Evolutionary conservation across 1,139 yeast species (phyloP), one percentile per base, ranked within the genome.

Genomic region (Yamadazyma sp.): DNA sequence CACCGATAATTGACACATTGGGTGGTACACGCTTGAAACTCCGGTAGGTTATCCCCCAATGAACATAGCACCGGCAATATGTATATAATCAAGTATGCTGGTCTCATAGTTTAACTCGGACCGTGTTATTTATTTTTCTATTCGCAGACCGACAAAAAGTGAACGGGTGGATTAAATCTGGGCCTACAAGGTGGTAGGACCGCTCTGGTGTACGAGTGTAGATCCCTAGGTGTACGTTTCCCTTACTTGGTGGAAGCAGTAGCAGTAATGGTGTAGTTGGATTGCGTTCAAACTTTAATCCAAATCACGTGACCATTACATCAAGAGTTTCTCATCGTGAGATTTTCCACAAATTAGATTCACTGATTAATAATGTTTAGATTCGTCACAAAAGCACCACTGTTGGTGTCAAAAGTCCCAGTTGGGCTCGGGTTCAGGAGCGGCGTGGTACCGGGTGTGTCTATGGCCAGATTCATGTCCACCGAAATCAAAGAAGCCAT

Each of bases 401-500:
- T 28, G 8, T 13, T 16, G 8, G 21, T 22, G 4, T 26, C 59
- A 2, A 63, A 62, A 38, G 52, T 59, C n/a, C 59, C 67, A 8
- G 14, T 13, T 15, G 29, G 29, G 6, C 17, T 61, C 62, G 29
- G 61, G 47, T 1, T 68, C 70, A 47, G 64, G 62, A 6, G 30
- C 15, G 21, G n/a, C n/a, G 47, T 41, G 39, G 56, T 64, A 1
- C 63, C 64, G 33, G 23, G 16, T 7, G 9, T 34, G 2, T 13
- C 31, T 6, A 3, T 27, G 5, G 15, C 7, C 22, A 78, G 96
- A 60, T 76, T 74, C 44, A 59, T 92, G 45, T 84, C 95, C 22
- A 78, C 82, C 4, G 96, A 88, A 51, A 86, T 92, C 48, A 79
- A 76, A 51, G 69, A 75, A 25, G 97, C 97, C 34, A 88, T 92